Percentiles rank a stretch among this genome's conserved stretches.
Conservation (phyloP, 768 basidiomycete genomes). For the Phaeolepiota aurea region DNA sequence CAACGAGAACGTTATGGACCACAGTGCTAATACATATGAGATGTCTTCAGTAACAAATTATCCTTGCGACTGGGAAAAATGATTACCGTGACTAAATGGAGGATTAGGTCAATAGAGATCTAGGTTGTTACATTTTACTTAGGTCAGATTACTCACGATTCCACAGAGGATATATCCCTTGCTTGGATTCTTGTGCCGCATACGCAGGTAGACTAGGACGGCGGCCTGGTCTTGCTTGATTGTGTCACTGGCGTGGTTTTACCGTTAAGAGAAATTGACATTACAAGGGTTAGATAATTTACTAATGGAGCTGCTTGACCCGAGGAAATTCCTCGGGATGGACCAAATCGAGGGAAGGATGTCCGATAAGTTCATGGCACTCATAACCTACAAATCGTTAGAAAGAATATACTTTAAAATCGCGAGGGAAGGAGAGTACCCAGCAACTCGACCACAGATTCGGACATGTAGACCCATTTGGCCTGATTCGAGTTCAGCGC, state of each 20-base stretch:
- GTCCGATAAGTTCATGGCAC: constrained; percentile 61
- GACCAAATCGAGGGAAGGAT: constrained; percentile 64
- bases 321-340: constrained; percentile 73
- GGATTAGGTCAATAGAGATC: constrained; percentile 3
- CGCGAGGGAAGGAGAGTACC: constrained; percentile 25
- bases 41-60: neutral
- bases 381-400: constrained; percentile 48
- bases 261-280: neutral
- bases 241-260: constrained; percentile 44
- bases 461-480: constrained; percentile 59
- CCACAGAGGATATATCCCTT: constrained; percentile 70
- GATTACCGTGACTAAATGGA: constrained; percentile 19
- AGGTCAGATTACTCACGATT: constrained; percentile 55
- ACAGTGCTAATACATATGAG: constrained; percentile 39
- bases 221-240: constrained; percentile 76
- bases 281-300: constrained; percentile 12
- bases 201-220: constrained; percentile 66
- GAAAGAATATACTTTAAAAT: neutral
- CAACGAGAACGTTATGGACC: constrained; percentile 65
- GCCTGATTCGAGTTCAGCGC: constrained; percentile 35
- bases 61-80: constrained; percentile 4
- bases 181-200: constrained; percentile 73
- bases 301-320: constrained; percentile 69
- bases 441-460: constrained; percentile 56
- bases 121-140: constrained; percentile 3